Evolutionary conservation across 1,284 basidiomycete species (phyloP).

Genomic region (Malassezia globosa): DNA sequence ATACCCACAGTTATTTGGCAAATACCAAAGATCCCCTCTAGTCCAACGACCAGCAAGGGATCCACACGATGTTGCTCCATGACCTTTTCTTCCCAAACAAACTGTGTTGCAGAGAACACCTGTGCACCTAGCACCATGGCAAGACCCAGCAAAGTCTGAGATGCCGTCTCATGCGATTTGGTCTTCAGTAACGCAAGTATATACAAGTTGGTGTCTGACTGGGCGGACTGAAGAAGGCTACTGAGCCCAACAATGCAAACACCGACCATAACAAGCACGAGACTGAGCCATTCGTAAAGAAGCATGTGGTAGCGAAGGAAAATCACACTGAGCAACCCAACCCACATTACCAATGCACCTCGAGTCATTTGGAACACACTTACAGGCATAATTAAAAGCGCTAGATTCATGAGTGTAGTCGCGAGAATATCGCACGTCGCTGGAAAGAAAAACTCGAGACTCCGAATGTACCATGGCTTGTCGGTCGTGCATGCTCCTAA

Average conservation of each 20-base stretch:
- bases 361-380: conserved; percentile 95
- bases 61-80: conserved; percentile 74
- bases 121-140: conserved; percentile 92
- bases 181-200: not conserved
- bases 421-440: conserved; percentile 74
- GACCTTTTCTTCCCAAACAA: conserved; percentile 74
- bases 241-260: conserved; percentile 83
- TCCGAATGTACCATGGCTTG: not conserved
- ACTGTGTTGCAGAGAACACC: conserved; percentile 80
- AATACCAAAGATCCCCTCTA: conserved; percentile 83
- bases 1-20: conserved; percentile 64
- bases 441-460: conserved; percentile 59
- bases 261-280: conserved; percentile 79
- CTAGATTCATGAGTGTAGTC: conserved; percentile 89
- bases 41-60: conserved; percentile 85
- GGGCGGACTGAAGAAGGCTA: conserved; percentile 50
- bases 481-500: no score
- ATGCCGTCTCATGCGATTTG: conserved; percentile 10
- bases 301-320: conserved; percentile 58
- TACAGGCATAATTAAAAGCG: conserved; percentile 85
- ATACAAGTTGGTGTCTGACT: not conserved
- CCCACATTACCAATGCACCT: conserved; percentile 90
- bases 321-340: conserved; percentile 79
- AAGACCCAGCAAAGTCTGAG: conserved; percentile 54
- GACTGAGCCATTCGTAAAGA: conserved; percentile 63